These are phyloP conservation scores for Aspergillus transmontanensis DNA, from an alignment of 2,329 filamentous ascomycete genomes.

Conservation along the genomic window DNA sequence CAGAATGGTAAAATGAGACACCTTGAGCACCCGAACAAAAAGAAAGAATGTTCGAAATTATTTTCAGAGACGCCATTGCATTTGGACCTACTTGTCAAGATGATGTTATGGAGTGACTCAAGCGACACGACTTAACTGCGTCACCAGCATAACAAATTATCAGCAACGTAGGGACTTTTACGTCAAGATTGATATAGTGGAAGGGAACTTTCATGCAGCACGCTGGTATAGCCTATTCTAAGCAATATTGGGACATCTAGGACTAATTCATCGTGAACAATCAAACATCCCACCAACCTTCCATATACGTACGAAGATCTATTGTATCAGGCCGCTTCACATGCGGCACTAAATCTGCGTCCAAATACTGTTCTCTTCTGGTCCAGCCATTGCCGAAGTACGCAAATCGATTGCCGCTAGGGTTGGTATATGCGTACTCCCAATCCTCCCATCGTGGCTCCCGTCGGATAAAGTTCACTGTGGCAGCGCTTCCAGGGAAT, in stretches of 20 bases:
- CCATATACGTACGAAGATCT: slow-evolving; percentile 65
- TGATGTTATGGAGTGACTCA: too few species aligned
- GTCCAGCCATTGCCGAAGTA: slow-evolving; percentile 73
- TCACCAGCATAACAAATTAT: too few species aligned
- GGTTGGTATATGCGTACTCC: slow-evolving; percentile 53
- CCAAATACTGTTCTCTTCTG: slow-evolving; percentile 56
- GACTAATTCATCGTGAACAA: neutral
- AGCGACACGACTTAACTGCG: too few species aligned
- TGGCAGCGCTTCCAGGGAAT: slow-evolving; percentile 69
- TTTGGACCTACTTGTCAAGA: too few species aligned
- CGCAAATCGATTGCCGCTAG: slow-evolving; percentile 46
- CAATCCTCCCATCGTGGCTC: slow-evolving; percentile 63
- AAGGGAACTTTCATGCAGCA: neutral
- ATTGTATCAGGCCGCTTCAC: slow-evolving; percentile 58
- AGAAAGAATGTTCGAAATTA: too few species aligned
- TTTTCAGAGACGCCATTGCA: too few species aligned
- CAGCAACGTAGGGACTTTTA: too few species aligned
- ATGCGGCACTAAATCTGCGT: slow-evolving; percentile 66
- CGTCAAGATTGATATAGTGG: too few species aligned
- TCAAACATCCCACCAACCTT: slow-evolving; percentile 65
- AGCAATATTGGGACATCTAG: neutral
- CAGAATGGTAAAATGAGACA: too few species aligned
- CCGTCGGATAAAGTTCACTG: slow-evolving; percentile 61
- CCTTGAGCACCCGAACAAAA: too few species aligned
- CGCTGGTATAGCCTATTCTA: too few species aligned